Percentiles rank a stretch among this genome's conserved stretches.
Conservation (phyloP, 2,329 filamentous ascomycete genomes). For the Epichloe sylvatica region DNA sequence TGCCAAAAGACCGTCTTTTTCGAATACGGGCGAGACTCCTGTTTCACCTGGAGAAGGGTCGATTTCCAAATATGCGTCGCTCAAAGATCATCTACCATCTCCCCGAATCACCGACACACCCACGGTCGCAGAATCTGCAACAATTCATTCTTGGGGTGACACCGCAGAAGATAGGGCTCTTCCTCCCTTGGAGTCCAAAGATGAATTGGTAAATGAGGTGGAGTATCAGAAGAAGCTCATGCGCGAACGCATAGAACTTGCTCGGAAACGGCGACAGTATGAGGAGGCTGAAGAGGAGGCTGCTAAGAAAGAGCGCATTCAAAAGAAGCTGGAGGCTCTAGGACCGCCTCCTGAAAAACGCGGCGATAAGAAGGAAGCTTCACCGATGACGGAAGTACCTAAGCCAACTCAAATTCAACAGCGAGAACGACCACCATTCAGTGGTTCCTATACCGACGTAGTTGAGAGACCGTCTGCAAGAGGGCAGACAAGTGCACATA, state of each 20-base stretch:
- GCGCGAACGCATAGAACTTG: slow-evolving; percentile 55
- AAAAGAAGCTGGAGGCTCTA: slow-evolving; percentile 56
- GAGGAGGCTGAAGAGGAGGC: slow-evolving; percentile 60
- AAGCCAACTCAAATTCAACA: slow-evolving; percentile 23
- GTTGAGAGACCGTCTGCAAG: neutral
- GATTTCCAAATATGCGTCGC: slow-evolving; percentile 9
- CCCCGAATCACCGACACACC: slow-evolving; percentile 24
- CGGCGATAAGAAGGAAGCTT: slow-evolving; percentile 36
- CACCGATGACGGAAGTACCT: slow-evolving; percentile 27
- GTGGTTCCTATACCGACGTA: slow-evolving; percentile 7
- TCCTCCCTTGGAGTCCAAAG: slow-evolving; percentile 17
- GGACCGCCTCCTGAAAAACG: slow-evolving; percentile 50
- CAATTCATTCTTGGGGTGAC: slow-evolving; percentile 20
- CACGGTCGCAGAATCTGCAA: slow-evolving; percentile 28
- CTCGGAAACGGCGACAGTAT: slow-evolving; percentile 52
- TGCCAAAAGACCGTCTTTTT: slow-evolving; percentile 34
- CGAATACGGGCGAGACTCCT: slow-evolving; percentile 36
- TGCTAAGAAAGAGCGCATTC: slow-evolving; percentile 56
- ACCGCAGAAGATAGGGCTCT: slow-evolving; percentile 18
- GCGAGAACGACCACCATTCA: slow-evolving; percentile 12
- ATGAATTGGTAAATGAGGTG: slow-evolving; percentile 37
- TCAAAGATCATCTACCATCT: slow-evolving; percentile 15
- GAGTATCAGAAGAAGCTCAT: slow-evolving; percentile 58
- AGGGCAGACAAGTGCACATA: neutral
- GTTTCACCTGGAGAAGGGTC: slow-evolving; percentile 25